Base-by-base conservation (phyloP, 441 rosid species). In the Geranium incanum region DNA sequence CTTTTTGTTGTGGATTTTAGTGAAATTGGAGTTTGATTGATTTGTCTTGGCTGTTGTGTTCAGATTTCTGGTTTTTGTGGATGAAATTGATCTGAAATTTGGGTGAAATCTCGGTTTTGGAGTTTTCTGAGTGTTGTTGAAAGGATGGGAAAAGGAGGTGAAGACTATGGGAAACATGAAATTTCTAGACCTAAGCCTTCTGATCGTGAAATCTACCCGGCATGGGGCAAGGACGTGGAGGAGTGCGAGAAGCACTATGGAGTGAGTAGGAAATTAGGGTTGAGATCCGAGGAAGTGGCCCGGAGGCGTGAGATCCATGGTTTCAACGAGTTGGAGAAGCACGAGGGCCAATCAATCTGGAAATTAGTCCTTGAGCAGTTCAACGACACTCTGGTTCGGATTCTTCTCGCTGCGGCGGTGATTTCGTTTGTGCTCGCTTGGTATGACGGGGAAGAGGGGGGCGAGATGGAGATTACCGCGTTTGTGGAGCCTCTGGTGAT, bases 401-500 rank as follows among this genome's bases (percentile, higher is more conserved):
- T 81, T 66, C 72, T 81, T 43, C 80, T 83, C 0, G 77, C 48
- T 0, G 86, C 82, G 0, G 86, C 84, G 6, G 81, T 81, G 11
- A 6, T 83, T 52, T 83, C 86, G 11, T 81, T 83, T 57, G 68
- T 83, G 1, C 77, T 83, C 13, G 86, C 86, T 39, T 80, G 70
- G 84, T 77, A 73, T 16, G 82, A 81, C 16, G 81, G 84, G 0
- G 78, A 73, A 2, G 86, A 75, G 71, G 84, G 79, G 3, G 76
- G 71, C 6, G 74, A 83, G 66, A 80, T 67, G 82, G 86, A 74
- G 62, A 80, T 83, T 5, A 83, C 86, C 0, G 84, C 84, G 5
- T 80, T 81, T 16, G 84, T 81, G 33, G 86, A 83, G 70, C 86
- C 86, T 33, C 68, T 83, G 11, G 86, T 83, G 21, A 83, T 83